Evolutionary conservation across 75 land plant species (phyloP).

Genomic region (Adiantum capillusveneris): DNA sequence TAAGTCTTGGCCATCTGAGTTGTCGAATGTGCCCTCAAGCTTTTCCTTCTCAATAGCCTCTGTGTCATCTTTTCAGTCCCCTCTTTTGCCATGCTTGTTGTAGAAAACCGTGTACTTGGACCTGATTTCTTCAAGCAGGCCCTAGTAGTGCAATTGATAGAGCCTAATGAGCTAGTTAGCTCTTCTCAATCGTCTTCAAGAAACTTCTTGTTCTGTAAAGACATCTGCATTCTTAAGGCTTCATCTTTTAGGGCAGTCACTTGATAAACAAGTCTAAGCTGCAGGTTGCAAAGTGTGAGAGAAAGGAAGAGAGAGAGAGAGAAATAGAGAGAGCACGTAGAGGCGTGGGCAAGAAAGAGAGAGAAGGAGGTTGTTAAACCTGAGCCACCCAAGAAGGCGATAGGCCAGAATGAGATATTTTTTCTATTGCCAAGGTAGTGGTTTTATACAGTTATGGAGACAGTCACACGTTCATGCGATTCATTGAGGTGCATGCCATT

Average conservation of each 20-base stretch:
- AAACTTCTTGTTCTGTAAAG: slow-evolving; percentile 37
- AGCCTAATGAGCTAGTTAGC: slow-evolving; percentile 36
- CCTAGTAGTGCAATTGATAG: slow-evolving; percentile 63
- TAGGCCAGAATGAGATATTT: too few species aligned
- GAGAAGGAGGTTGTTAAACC: too few species aligned
- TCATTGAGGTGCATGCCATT: too few species aligned
- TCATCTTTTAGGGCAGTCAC: slow-evolving; percentile 20
- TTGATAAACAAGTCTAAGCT: too few species aligned
- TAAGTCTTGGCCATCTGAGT: not conserved
- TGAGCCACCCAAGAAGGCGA: too few species aligned
- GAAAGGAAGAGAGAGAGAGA: too few species aligned
- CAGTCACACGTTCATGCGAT: too few species aligned
- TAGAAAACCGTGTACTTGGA: slow-evolving; percentile 49
- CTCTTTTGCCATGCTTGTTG: slow-evolving; percentile 55
- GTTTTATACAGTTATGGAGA: too few species aligned
- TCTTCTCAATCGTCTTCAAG: slow-evolving; percentile 36
- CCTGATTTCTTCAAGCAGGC: slow-evolving; percentile 57
- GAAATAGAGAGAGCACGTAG: too few species aligned
- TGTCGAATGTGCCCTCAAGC: slow-evolving; percentile 8
- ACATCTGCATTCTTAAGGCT: slow-evolving; percentile 12
- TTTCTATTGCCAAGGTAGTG: too few species aligned
- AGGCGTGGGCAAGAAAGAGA: too few species aligned
- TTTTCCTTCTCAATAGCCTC: slow-evolving; percentile 4
- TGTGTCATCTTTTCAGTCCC: slow-evolving; percentile 46
- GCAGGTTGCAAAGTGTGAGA: too few species aligned